A percentile compares a stretch with the other conserved stretches of the same genome.
These are phyloP conservation scores for Raddia distichophylla DNA, from an alignment of 176 grass and related monocot genomes.

Conservation along the genomic window DNA sequence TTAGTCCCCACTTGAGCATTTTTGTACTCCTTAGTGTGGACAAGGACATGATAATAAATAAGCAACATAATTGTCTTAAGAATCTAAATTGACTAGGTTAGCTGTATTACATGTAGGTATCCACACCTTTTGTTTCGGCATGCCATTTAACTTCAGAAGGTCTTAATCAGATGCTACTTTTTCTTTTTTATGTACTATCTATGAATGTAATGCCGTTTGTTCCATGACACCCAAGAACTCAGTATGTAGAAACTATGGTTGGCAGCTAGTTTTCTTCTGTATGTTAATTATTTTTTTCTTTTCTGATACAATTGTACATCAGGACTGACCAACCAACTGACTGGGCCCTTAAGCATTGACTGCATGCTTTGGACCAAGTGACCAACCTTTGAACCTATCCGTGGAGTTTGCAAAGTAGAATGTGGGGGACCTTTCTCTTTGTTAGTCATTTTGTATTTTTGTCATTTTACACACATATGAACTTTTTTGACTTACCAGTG, in stretches of 20 bases:
- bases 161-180: constrained; percentile 33
- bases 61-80: constrained; percentile 17
- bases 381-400: constrained; percentile 45
- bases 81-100: background rate
- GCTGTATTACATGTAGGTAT: background rate
- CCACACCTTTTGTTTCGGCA: background rate
- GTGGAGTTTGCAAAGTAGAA: constrained; percentile 31
- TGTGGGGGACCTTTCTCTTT: constrained; percentile 21
- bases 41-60: constrained; percentile 6
- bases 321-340: constrained; percentile 52
- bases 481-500: constrained; percentile 21
- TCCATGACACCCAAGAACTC: constrained; percentile 33
- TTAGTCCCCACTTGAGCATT: constrained; percentile 13
- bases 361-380: constrained; percentile 44
- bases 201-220: constrained; percentile 34
- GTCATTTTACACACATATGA: constrained; percentile 27
- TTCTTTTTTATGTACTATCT: constrained; percentile 3
- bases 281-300: constrained; percentile 32
- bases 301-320: constrained; percentile 33
- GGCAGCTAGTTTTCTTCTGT: constrained; percentile 35
- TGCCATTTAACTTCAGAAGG: background rate
- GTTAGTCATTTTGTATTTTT: constrained; percentile 32
- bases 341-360: constrained; percentile 46
- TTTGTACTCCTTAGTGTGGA: constrained; percentile 10
- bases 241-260: constrained; percentile 19